Conservation (phyloP, 305 asterid species). For the Ruellia speciosa region DNA sequence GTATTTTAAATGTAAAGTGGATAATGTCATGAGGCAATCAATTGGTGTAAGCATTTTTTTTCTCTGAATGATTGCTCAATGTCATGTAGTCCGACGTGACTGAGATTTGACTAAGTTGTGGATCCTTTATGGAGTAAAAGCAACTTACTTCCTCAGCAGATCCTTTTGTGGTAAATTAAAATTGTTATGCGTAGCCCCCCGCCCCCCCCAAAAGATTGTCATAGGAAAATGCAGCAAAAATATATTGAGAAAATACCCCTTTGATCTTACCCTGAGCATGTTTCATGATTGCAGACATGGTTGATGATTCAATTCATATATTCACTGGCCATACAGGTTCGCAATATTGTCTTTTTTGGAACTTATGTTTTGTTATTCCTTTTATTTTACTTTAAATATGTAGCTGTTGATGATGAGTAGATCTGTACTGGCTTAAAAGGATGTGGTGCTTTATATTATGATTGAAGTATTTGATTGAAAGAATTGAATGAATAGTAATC, state of each 20-base stretch:
- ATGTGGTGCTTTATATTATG: too few relatives aligned
- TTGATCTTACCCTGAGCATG: slow-evolving; percentile 13
- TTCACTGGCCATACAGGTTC: slow-evolving; percentile 82
- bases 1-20: too few relatives aligned
- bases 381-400: not conserved
- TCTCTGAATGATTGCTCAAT: not conserved
- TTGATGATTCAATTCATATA: slow-evolving; percentile 68
- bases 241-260: not conserved
- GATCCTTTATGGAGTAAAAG: not conserved
- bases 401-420: not conserved
- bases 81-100: not conserved
- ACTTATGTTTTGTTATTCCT: not conserved
- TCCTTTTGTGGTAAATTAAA: slow-evolving; percentile 5
- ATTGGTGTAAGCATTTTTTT: not conserved
- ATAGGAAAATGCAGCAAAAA: slow-evolving; percentile 1
- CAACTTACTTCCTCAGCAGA: not conserved
- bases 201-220: not conserved
- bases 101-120: not conserved
- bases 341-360: slow-evolving; percentile 14
- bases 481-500: not conserved
- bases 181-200: not conserved
- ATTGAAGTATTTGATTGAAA: not conserved
- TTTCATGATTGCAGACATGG: slow-evolving; percentile 47
- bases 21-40: not conserved
- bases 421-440: slow-evolving; percentile 1